Evolutionary conservation across 2,329 filamentous ascomycete species (phyloP).

Genomic region (Exophiala xenobiotica): DNA sequence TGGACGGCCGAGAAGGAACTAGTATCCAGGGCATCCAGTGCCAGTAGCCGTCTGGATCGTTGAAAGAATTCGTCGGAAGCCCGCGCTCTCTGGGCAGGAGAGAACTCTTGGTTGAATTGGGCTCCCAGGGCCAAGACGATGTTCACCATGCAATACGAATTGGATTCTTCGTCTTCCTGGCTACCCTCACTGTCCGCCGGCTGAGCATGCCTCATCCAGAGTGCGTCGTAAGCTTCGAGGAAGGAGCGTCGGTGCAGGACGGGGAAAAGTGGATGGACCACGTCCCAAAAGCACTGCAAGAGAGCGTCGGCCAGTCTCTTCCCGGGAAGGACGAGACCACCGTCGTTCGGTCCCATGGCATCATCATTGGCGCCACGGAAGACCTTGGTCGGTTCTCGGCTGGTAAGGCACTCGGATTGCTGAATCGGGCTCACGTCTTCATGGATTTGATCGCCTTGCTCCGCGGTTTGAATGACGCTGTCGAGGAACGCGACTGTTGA

Average conservation of each 20-base stretch:
- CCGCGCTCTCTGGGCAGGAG: conserved; percentile 40
- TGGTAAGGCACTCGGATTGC: neutral
- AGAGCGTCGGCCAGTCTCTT: conserved; percentile 47
- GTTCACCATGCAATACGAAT: conserved; percentile 45
- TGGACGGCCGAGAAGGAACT: conserved; percentile 48
- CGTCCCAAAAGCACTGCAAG: conserved; percentile 48
- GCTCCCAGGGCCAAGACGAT: conserved; percentile 49
- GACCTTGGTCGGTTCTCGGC: neutral
- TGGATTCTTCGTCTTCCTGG: conserved; percentile 10
- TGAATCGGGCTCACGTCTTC: neutral
- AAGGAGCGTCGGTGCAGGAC: conserved; percentile 44
- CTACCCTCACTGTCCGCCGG: conserved; percentile 15
- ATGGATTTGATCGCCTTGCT: neutral
- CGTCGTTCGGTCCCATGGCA: neutral
- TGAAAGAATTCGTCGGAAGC: conserved; percentile 45
- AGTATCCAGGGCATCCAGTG: conserved; percentile 40
- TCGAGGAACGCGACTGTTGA: conserved; percentile 4
- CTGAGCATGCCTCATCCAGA: conserved; percentile 41
- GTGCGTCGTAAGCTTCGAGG: conserved; percentile 39
- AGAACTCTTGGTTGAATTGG: conserved; percentile 45
- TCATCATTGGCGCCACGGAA: neutral
- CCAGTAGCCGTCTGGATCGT: conserved; percentile 44
- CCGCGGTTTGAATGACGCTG: neutral
- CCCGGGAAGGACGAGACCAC: conserved; percentile 40
- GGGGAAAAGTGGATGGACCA: conserved; percentile 49